Conservation (phyloP, 2,329 filamentous ascomycete species). For the Bipolaris cookei region DNA sequence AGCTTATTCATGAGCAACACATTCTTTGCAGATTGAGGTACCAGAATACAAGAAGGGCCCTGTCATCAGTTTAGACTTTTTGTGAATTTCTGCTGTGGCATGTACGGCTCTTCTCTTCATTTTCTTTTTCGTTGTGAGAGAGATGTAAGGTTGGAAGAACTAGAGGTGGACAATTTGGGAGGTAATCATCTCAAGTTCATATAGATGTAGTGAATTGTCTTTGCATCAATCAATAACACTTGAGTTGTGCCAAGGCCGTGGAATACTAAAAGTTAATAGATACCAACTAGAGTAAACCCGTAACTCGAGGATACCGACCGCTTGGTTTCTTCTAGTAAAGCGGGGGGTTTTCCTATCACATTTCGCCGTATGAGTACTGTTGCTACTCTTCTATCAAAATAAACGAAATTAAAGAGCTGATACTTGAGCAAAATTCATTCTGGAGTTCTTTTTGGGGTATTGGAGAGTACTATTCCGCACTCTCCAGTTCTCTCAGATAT, state of each 20-base stretch:
- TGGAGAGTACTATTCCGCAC: not conserved
- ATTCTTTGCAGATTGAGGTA: too few species aligned
- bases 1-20: too few species aligned
- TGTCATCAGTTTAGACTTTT: too few species aligned
- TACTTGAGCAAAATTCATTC: not conserved
- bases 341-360: too few species aligned
- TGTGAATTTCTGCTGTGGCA: too few species aligned
- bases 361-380: not conserved
- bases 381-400: not conserved
- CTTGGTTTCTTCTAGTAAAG: not conserved
- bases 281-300: not conserved
- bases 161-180: slow-evolving; percentile 57
- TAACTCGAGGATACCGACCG: not conserved
- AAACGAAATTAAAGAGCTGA: not conserved
- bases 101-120: too few species aligned
- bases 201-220: slow-evolving; percentile 41
- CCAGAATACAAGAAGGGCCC: too few species aligned
- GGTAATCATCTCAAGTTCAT: slow-evolving; percentile 60
- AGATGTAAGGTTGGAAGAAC: slow-evolving; percentile 50
- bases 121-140: too few species aligned
- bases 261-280: not conserved
- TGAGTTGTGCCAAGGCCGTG: not conserved
- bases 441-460: not conserved
- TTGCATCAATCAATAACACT: not conserved
- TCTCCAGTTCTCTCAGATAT: not conserved